A percentile compares a stretch with the other conserved stretches of the same genome.
phyloP scores from a whole-genome alignment of 129 eudicot species.

The Flaveria ramosissima region DNA sequence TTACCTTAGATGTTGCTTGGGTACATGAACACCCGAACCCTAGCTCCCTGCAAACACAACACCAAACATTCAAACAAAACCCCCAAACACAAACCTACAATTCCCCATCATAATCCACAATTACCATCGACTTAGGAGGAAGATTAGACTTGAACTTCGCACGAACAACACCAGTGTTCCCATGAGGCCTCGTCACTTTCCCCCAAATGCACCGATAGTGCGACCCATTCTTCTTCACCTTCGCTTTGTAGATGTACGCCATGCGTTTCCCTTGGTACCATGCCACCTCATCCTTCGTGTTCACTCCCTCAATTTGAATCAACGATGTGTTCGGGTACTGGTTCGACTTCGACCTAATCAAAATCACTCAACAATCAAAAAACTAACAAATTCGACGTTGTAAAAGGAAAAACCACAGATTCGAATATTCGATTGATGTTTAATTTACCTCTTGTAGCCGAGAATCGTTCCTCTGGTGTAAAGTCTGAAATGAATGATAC shows the following conservation, averaged over 20 bases:
- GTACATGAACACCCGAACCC: conserved; percentile 80
- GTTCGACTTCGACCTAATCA: conserved; percentile 46
- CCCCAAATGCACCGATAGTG: conserved; percentile 59
- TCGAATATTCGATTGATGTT: not conserved
- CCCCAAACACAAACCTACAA: not conserved
- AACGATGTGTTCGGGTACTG: conserved; percentile 49
- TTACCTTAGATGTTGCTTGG: conserved; percentile 86
- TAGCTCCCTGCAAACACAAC: conserved; percentile 54
- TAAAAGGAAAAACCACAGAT: not conserved
- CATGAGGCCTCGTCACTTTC: conserved; percentile 47
- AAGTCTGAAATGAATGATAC: conserved; percentile 26
- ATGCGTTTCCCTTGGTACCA: conserved; percentile 54
- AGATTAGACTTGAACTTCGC: conserved; percentile 51
- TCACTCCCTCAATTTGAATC: conserved; percentile 52
- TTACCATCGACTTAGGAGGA: conserved; percentile 50
- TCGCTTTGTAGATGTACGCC: conserved; percentile 56
- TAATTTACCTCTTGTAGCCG: conserved; percentile 46
- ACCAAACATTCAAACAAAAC: not conserved
- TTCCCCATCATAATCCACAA: not conserved
- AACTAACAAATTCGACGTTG: not conserved
- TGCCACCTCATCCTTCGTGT: conserved; percentile 52
- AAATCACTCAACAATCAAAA: conserved; percentile 2
- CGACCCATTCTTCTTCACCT: conserved; percentile 46
- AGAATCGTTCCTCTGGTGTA: conserved; percentile 52
- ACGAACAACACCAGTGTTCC: conserved; percentile 49